A percentile compares a stretch with the other conserved stretches of the same genome.
These are phyloP conservation scores for Fusarium floridanum DNA, from an alignment of 2,329 filamentous ascomycete species.

Conservation along the genomic window DNA sequence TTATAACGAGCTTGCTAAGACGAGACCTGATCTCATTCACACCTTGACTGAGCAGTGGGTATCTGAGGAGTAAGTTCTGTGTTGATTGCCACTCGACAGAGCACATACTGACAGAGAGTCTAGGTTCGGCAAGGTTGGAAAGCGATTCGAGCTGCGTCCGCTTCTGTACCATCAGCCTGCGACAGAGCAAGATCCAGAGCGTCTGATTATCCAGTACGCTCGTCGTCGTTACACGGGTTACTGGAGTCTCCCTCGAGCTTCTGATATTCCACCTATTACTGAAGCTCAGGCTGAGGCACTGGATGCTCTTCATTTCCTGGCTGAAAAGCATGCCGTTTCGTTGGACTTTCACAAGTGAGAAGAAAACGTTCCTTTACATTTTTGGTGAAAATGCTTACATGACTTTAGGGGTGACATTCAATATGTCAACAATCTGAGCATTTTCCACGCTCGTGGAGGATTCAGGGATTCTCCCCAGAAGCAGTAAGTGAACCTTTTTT, in stretches of 20 bases:
- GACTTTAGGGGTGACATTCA: constrained; percentile 61
- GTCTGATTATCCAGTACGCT: constrained; percentile 71
- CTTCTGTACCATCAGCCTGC: constrained; percentile 68
- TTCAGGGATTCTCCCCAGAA: constrained; percentile 61
- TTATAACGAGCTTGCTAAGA: constrained; percentile 72
- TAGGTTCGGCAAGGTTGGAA: constrained; percentile 64
- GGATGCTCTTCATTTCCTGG: constrained; percentile 64
- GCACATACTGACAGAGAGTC: background rate
- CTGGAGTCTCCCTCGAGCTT: constrained; percentile 64
- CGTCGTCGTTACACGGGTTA: constrained; percentile 71
- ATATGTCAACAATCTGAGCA: constrained; percentile 66
- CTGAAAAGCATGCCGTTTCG: constrained; percentile 59
- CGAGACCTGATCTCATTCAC: constrained; percentile 69
- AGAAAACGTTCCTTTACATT: background rate
- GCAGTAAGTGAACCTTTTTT: constrained; percentile 51
- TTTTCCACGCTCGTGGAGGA: constrained; percentile 66
- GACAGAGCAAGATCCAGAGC: constrained; percentile 60
- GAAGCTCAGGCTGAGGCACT: constrained; percentile 67
- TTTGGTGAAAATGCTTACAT: background rate
- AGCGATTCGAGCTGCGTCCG: constrained; percentile 62
- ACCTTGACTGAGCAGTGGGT: constrained; percentile 66
- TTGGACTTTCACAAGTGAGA: constrained; percentile 58
- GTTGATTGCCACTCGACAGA: background rate
- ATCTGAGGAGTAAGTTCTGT: constrained; percentile 53
- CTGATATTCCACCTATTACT: constrained; percentile 67